These are phyloP conservation scores for Hypoxylon fragiforme DNA, from an alignment of 495 filamentous ascomycete species.

Conservation along the genomic window DNA sequence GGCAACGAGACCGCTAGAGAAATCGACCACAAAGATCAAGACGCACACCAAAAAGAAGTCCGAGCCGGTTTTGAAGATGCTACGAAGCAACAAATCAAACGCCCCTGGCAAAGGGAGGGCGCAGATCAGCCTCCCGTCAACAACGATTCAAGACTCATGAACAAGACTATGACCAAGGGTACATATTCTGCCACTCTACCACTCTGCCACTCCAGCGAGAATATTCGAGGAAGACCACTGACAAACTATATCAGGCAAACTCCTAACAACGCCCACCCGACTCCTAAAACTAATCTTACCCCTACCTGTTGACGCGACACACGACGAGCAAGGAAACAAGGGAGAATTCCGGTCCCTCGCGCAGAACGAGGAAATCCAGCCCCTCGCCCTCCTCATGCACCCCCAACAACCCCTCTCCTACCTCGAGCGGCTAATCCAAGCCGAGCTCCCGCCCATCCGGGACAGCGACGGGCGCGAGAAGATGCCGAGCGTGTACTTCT, in stretches of 20 bases:
- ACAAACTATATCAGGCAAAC: slow-evolving; percentile 63
- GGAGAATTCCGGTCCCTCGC: slow-evolving; percentile 46
- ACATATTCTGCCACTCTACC: slow-evolving; percentile 1
- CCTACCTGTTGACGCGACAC: slow-evolving; percentile 62
- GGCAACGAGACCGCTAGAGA: slow-evolving; percentile 40
- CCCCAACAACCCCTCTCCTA: slow-evolving; percentile 93
- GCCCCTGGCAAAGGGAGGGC: slow-evolving; percentile 73
- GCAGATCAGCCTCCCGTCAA: slow-evolving; percentile 60
- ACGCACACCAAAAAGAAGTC: slow-evolving; percentile 45
- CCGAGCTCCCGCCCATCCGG: slow-evolving; percentile 76
- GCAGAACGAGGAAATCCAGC: slow-evolving; percentile 67
- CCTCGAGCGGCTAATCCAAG: slow-evolving; percentile 86
- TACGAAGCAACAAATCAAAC: slow-evolving; percentile 39
- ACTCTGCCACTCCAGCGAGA: no score
- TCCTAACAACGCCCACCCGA: slow-evolving; percentile 86
- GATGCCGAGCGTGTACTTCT: slow-evolving; percentile 75
- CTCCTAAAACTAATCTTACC: slow-evolving; percentile 89
- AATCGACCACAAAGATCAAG: slow-evolving; percentile 43
- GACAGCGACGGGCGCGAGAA: slow-evolving; percentile 62
- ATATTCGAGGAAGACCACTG: background rate
- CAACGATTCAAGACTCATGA: slow-evolving; percentile 41
- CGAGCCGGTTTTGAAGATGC: slow-evolving; percentile 37
- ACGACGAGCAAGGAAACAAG: slow-evolving; percentile 49
- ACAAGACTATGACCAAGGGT: slow-evolving; percentile 68
- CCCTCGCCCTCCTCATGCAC: slow-evolving; percentile 85